phyloP scores from a whole-genome alignment of 2,329 filamentous ascomycete genomes.

The Neofusicoccum kwambonambiense region DNA sequence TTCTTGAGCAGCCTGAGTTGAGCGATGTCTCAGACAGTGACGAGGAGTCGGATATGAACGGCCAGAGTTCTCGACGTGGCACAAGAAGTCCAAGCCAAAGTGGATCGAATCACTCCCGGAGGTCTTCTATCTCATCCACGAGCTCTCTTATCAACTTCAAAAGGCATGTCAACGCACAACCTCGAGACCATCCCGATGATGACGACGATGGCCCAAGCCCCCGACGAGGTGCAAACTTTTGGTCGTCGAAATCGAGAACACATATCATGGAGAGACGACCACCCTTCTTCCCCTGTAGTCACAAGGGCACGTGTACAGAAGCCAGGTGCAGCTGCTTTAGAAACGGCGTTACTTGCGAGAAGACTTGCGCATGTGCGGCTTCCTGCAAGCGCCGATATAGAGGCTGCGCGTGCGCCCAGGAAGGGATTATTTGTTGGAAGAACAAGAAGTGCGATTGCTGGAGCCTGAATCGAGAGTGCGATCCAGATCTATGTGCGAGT shows the following conservation, averaged over 20 bases:
- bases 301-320: slow-evolving; percentile 64
- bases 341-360: slow-evolving; percentile 66
- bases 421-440: slow-evolving; percentile 47
- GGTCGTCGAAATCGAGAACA: slow-evolving; percentile 39
- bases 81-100: not conserved
- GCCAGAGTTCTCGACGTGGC: slow-evolving; percentile 13
- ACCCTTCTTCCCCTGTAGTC: slow-evolving; percentile 64
- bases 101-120: not conserved
- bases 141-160: slow-evolving; percentile 18
- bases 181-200: slow-evolving; percentile 14
- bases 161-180: slow-evolving; percentile 23
- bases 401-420: slow-evolving; percentile 41
- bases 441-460: slow-evolving; percentile 63
- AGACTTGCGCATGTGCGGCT: slow-evolving; percentile 65
- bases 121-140: not conserved
- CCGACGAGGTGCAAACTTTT: slow-evolving; percentile 19
- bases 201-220: not conserved
- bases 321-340: slow-evolving; percentile 62
- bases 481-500: slow-evolving; percentile 68
- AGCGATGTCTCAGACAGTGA: not conserved
- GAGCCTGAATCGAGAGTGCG: slow-evolving; percentile 74
- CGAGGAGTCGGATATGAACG: not conserved
- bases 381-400: slow-evolving; percentile 54
- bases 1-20: slow-evolving; percentile 29
- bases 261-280: slow-evolving; percentile 58